These are phyloP conservation scores for Tetradesmus lagerheimii DNA, from an alignment of 139 green algal species.

Conservation along the genomic window DNA sequence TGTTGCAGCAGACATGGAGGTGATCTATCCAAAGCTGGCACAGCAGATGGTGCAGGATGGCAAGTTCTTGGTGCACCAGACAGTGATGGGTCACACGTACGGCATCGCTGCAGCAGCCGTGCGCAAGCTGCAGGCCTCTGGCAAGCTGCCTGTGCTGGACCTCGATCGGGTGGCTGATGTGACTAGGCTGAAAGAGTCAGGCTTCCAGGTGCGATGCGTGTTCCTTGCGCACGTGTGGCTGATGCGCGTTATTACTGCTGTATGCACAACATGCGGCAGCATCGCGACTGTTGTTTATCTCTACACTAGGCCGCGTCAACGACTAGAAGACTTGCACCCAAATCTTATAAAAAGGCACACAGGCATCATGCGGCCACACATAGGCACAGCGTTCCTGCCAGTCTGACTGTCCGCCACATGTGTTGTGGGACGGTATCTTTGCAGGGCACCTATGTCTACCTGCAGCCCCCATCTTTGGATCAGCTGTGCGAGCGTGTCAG, in stretches of 20 bases:
- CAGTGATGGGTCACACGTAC: conserved; percentile 72
- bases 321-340: no score
- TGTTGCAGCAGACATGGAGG: conserved; percentile 50
- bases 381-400: no score
- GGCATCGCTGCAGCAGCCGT: conserved; percentile 61
- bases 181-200: conserved; percentile 49
- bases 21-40: conserved; percentile 54
- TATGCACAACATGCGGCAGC: background rate
- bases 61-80: conserved; percentile 52
- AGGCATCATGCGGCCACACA: no score
- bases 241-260: background rate
- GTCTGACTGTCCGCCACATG: background rate
- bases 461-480: conserved; percentile 37
- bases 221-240: background rate
- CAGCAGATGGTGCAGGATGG: conserved; percentile 42
- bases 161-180: conserved; percentile 70
- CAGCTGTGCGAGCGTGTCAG: conserved; percentile 46
- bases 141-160: conserved; percentile 72
- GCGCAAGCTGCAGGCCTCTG: conserved; percentile 59
- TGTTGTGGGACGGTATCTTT: background rate
- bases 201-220: conserved; percentile 54
- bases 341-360: no score
- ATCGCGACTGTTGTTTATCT: background rate
- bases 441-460: conserved; percentile 34
- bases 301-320: background rate